A percentile compares a stretch with the other conserved stretches of the same genome.
Conservation (phyloP, 164 flowering plant genomes). For the Aristolochia fimbriata region DNA sequence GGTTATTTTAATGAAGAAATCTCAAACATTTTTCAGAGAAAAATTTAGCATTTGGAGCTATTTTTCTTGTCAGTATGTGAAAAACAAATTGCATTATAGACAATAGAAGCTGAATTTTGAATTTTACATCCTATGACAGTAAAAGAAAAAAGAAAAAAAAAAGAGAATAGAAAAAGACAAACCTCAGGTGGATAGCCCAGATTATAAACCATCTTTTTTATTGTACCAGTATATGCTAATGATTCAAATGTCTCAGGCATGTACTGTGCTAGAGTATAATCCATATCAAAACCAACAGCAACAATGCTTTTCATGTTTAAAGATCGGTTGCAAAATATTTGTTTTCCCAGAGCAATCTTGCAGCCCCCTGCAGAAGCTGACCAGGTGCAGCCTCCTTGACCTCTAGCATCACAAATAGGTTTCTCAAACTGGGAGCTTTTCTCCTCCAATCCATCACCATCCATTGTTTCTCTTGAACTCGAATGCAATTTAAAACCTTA, state of each 20-base stretch:
- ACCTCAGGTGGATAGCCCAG: slow-evolving; percentile 90
- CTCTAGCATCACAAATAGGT: slow-evolving; percentile 12
- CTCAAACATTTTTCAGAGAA: too few relatives aligned
- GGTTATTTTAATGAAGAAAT: too few relatives aligned
- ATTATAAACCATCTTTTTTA: slow-evolving; percentile 72
- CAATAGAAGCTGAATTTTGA: too few relatives aligned
- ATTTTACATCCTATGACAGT: neutral
- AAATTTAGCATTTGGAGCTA: too few relatives aligned
- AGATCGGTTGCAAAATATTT: slow-evolving; percentile 88
- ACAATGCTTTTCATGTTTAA: slow-evolving; percentile 85
- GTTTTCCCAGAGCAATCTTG: slow-evolving; percentile 55
- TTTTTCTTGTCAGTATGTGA: neutral
- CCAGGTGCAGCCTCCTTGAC: slow-evolving; percentile 42
- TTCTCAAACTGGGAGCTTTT: slow-evolving; percentile 15
- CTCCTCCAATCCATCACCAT: slow-evolving; percentile 20
- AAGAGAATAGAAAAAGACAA: slow-evolving; percentile 14
- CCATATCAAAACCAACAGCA: slow-evolving; percentile 98
- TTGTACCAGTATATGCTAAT: slow-evolving; percentile 85
- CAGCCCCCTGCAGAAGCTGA: slow-evolving; percentile 53
- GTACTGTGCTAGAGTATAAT: slow-evolving; percentile 95
- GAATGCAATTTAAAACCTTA: neutral
- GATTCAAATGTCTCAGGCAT: slow-evolving; percentile 93
- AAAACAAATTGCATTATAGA: neutral
- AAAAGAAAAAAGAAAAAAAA: neutral
- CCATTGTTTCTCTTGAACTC: slow-evolving; percentile 36